A percentile compares a stretch with the other conserved stretches of the same genome.
Conservation (phyloP, 2,329 filamentous ascomycete species). For the Blastomyces parvus region DNA sequence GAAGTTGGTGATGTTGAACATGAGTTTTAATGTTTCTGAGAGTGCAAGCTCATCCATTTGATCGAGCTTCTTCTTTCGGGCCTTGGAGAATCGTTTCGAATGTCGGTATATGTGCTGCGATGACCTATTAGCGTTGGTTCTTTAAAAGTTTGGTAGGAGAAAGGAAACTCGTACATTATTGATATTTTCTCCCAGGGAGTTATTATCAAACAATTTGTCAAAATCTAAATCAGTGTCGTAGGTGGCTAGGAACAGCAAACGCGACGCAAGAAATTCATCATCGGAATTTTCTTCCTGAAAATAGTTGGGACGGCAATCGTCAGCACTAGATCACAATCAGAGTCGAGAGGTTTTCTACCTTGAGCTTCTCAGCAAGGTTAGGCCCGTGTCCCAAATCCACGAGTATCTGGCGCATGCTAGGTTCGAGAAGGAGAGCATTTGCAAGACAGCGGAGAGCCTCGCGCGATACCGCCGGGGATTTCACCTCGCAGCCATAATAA, state of each 20-base stretch:
- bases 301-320: neutral
- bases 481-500: conserved; percentile 61
- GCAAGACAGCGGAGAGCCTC: conserved; percentile 75
- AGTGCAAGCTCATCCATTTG: conserved; percentile 67
- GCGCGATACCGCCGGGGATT: conserved; percentile 54
- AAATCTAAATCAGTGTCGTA: conserved; percentile 65
- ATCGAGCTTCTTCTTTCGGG: conserved; percentile 25
- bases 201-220: conserved; percentile 52
- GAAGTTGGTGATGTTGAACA: conserved; percentile 79
- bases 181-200: conserved; percentile 59
- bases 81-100: conserved; percentile 46
- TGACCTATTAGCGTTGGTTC: neutral
- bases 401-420: conserved; percentile 60
- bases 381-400: conserved; percentile 59
- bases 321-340: neutral
- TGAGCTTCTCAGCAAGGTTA: conserved; percentile 61
- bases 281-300: conserved; percentile 58
- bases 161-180: conserved; percentile 36
- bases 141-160: neutral
- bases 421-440: conserved; percentile 67
- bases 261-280: conserved; percentile 75
- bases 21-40: conserved; percentile 70
- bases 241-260: conserved; percentile 70
- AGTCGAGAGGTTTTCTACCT: conserved; percentile 31
- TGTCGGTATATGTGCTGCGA: conserved; percentile 58